Evolutionary conservation across 148 eudicot species (phyloP).

Genomic region (Amaranthus cruentus): DNA sequence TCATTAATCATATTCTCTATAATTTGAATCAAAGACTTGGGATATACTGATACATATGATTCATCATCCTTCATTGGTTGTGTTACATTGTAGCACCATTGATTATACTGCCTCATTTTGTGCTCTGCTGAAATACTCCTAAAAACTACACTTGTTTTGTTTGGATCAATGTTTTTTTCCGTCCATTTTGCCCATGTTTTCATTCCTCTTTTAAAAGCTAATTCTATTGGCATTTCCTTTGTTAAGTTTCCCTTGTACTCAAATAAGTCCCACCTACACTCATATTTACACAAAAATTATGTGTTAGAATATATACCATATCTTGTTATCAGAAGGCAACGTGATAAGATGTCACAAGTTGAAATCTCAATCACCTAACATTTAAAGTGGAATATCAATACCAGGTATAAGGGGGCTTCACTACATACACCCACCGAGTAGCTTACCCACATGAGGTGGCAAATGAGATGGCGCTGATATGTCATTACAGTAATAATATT

Average conservation of each 20-base stretch:
- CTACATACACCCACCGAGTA: too few relatives aligned
- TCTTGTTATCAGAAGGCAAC: too few relatives aligned
- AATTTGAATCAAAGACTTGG: constrained; percentile 9
- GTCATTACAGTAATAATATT: too few relatives aligned
- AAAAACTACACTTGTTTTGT: constrained; percentile 11
- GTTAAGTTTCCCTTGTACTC: constrained; percentile 22
- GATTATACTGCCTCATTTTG: not conserved
- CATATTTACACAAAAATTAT: too few relatives aligned
- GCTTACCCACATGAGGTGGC: too few relatives aligned
- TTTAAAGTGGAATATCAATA: too few relatives aligned
- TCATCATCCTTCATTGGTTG: not conserved
- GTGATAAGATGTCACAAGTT: too few relatives aligned
- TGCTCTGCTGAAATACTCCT: constrained; percentile 25
- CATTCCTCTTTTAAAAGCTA: constrained; percentile 33
- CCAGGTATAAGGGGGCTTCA: too few relatives aligned
- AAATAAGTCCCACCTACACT: constrained; percentile 41
- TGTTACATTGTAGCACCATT: constrained; percentile 20
- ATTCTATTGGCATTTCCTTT: constrained; percentile 25
- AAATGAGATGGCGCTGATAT: too few relatives aligned
- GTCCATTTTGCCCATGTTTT: constrained; percentile 38
- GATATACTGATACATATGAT: not conserved
- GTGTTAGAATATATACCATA: too few relatives aligned
- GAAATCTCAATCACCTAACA: too few relatives aligned
- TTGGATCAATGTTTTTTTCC: not conserved
- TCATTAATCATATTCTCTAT: constrained; percentile 22